A percentile compares a stretch with the other conserved stretches of the same genome.
Conservation (phyloP, 768 basidiomycete species). For the Russula lepida region DNA sequence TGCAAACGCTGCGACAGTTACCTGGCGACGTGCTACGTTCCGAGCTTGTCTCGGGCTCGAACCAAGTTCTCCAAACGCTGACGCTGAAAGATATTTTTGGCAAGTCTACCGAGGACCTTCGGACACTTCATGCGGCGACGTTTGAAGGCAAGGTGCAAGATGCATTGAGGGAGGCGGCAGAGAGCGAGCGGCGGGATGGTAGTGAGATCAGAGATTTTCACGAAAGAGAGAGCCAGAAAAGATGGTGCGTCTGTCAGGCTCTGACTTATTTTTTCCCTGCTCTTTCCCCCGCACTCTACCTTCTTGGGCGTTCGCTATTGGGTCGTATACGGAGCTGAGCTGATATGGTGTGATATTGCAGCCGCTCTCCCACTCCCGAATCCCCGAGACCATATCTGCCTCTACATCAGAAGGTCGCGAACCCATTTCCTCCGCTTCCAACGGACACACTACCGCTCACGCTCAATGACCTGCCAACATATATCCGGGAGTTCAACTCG, state of each 20-base stretch:
- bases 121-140: slow-evolving; percentile 39
- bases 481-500: slow-evolving; percentile 51
- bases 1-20: slow-evolving; percentile 16
- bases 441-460: slow-evolving; percentile 33
- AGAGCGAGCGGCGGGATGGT: slow-evolving; percentile 46
- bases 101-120: slow-evolving; percentile 36
- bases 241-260: slow-evolving; percentile 36
- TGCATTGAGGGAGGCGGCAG: slow-evolving; percentile 45
- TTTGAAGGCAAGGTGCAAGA: slow-evolving; percentile 48
- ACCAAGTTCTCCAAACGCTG: slow-evolving; percentile 1
- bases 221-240: slow-evolving; percentile 46
- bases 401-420: slow-evolving; percentile 32
- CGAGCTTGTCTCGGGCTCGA: slow-evolving; percentile 1
- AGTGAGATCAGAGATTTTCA: slow-evolving; percentile 39
- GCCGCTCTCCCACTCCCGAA: slow-evolving; percentile 46
- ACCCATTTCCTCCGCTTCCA: slow-evolving; percentile 37
- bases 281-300: too few species aligned
- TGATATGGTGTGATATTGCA: neutral
- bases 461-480: slow-evolving; percentile 40
- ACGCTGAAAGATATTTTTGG: slow-evolving; percentile 6
- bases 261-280: neutral
- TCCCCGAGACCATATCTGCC: slow-evolving; percentile 53
- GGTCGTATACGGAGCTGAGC: neutral
- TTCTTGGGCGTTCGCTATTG: neutral
- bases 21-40: slow-evolving; percentile 16